Evolutionary conservation across 1,284 basidiomycete genomes (phyloP).

Genomic region (Cronartium quercuum): DNA sequence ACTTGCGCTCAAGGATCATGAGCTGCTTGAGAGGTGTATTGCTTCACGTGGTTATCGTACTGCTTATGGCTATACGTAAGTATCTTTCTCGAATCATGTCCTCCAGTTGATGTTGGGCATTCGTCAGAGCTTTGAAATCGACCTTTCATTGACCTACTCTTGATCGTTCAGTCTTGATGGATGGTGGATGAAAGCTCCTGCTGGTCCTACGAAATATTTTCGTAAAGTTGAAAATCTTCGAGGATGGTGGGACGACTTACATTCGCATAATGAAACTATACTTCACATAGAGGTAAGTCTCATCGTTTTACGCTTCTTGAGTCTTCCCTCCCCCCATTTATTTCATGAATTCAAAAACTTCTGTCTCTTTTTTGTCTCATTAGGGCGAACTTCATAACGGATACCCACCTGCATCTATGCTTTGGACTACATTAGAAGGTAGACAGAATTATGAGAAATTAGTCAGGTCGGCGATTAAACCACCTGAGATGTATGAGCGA

Average conservation of each 20-base stretch:
- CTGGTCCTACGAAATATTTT: conserved; percentile 19
- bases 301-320: background rate
- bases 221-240: conserved; percentile 4
- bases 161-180: conserved; percentile 8
- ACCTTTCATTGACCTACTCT: background rate
- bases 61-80: conserved; percentile 31
- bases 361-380: background rate
- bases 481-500: conserved; percentile 19
- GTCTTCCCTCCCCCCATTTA: background rate
- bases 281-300: conserved; percentile 34
- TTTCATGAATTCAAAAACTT: too few species aligned
- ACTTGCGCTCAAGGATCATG: conserved; percentile 7
- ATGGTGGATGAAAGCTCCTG: conserved; percentile 39
- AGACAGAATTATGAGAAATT: conserved; percentile 21
- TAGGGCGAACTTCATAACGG: conserved; percentile 37
- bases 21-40: conserved; percentile 18
- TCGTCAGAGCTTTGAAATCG: background rate
- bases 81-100: background rate
- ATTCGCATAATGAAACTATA: conserved; percentile 21
- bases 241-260: conserved; percentile 31
- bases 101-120: background rate
- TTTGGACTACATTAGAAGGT: conserved; percentile 25
- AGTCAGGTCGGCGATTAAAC: conserved; percentile 1
- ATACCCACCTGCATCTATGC: conserved; percentile 31
- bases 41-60: conserved; percentile 14